Evolutionary conservation across 148 eudicot genomes (phyloP), one percentile per base, ranked within the genome.

Genomic region (Rhododendron williamsianum): DNA sequence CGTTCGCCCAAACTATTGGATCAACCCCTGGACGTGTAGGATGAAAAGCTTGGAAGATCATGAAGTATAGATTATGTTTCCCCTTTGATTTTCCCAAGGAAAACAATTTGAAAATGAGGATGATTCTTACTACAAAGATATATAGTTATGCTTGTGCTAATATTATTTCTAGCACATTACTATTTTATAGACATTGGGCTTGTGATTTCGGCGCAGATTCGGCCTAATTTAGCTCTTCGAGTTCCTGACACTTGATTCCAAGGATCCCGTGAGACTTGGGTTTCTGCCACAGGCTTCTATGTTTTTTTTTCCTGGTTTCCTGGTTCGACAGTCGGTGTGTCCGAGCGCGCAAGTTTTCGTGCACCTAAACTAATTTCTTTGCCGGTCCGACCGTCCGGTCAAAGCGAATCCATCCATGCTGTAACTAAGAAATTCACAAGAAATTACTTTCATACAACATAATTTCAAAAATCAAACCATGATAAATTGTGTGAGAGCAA

Each of bases 121-220:
- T 3, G 72, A 67, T 67, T 71, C 76, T 71, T 12, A 71, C 38
- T 21, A 63, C 25, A 63, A 63, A 5, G 27, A 63, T 6, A 23
- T 63, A 23, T 7, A 1, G 25, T 19, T 63, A 23, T 60, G 0
- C 6, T 41, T 41, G 45, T 5, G 45, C 45, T 2, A 21, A 1
- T 60, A 60, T 8, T 6, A 23, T 21, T 6, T 60, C 11, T 33
- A 33, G 76, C 38, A 41, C 0, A 41, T 11, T 6, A 9, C 0
- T 71, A 71, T 71, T 71, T 67, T 1, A 71, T 71, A 4, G 38
- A 1, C 41, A 30, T 71, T 30, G 19, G 41, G 16, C 38, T 71
- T 30, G 76, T 71, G 38, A 71, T 71, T 71, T 33, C 76, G 76
- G 76, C 76, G 76, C 38, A 30, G 76, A 71, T 30, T 71, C 76